These are phyloP conservation scores for Colletotrichum lindemuthianum DNA, from an alignment of 2,329 filamentous ascomycete species.

Conservation along the genomic window DNA sequence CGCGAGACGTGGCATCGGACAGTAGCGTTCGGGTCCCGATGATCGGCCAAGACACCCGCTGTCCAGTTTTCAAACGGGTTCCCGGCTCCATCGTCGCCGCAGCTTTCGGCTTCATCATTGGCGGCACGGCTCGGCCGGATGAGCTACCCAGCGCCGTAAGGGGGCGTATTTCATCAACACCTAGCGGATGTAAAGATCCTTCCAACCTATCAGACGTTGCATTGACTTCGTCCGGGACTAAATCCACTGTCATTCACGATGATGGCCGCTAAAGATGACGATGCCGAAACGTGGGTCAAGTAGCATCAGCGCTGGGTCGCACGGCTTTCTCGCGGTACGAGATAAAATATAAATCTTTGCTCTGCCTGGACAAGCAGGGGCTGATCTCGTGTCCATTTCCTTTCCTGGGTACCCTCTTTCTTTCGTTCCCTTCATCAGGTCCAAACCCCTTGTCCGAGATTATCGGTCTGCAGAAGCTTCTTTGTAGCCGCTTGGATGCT, in stretches of 20 bases:
- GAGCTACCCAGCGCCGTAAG: background rate
- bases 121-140: constrained; percentile 8
- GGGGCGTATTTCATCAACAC: constrained; percentile 12
- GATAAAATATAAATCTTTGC: constrained; percentile 27
- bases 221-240: background rate
- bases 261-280: background rate
- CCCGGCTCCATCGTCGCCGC: constrained; percentile 11
- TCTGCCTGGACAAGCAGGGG: background rate
- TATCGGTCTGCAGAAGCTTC: background rate
- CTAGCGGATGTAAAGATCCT: constrained; percentile 23
- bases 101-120: constrained; percentile 8
- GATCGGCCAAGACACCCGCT: constrained; percentile 3
- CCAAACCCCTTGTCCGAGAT: background rate
- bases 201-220: constrained; percentile 45
- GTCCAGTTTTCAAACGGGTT: background rate
- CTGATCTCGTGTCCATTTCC: background rate
- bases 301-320: constrained; percentile 17
- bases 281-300: constrained; percentile 21
- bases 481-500: background rate
- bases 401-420: background rate
- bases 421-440: background rate
- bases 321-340: constrained; percentile 1
- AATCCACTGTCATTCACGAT: background rate
- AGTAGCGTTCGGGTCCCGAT: constrained; percentile 7
- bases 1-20: background rate